These are phyloP conservation scores for Lodderomyces beijingensis DNA, from an alignment of 1,139 yeast genomes.

Conservation along the genomic window DNA sequence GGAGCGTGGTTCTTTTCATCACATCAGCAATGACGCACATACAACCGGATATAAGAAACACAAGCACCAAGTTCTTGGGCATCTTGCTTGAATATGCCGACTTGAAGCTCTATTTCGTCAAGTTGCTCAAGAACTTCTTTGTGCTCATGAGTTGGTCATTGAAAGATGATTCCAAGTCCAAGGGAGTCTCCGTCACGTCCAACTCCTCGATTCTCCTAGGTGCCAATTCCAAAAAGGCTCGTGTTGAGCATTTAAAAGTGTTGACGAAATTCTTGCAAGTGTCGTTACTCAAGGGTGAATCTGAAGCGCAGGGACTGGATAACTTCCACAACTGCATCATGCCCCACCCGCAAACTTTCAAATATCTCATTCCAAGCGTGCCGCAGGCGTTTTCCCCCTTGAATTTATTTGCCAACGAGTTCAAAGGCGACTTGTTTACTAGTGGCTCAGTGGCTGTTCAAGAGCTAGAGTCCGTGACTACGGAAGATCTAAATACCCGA, in stretches of 20 bases:
- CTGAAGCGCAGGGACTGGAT: constrained; percentile 2
- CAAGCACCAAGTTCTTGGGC: constrained; percentile 60
- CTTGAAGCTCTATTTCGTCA: constrained; percentile 53
- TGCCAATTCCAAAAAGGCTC: constrained; percentile 35
- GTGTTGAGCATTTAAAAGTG: constrained; percentile 41
- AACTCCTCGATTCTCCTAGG: constrained; percentile 30
- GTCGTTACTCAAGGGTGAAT: constrained; percentile 28
- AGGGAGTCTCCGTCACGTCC: constrained; percentile 45
- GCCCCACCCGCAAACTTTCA: constrained; percentile 43
- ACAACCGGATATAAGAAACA: constrained; percentile 64
- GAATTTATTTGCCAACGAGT: constrained; percentile 45
- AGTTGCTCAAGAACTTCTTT: constrained; percentile 53
- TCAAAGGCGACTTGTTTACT: constrained; percentile 3
- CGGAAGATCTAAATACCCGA: constrained; percentile 64
- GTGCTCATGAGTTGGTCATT: constrained; percentile 61
- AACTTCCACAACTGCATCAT: constrained; percentile 8
- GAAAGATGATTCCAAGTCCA: constrained; percentile 36
- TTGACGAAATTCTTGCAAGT: constrained; percentile 36
- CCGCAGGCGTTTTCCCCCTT: constrained; percentile 62
- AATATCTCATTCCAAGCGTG: constrained; percentile 47
- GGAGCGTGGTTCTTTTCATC: constrained; percentile 66
- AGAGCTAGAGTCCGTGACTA: constrained; percentile 32
- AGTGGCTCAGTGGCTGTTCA: constrained; percentile 26
- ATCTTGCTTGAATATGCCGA: constrained; percentile 50
- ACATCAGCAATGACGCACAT: constrained; percentile 95